A percentile compares a stretch with the other conserved stretches of the same genome.
These are phyloP conservation scores for Paraconiothyrium brasiliense DNA, from an alignment of 2,329 filamentous ascomycete genomes.

Conservation along the genomic window DNA sequence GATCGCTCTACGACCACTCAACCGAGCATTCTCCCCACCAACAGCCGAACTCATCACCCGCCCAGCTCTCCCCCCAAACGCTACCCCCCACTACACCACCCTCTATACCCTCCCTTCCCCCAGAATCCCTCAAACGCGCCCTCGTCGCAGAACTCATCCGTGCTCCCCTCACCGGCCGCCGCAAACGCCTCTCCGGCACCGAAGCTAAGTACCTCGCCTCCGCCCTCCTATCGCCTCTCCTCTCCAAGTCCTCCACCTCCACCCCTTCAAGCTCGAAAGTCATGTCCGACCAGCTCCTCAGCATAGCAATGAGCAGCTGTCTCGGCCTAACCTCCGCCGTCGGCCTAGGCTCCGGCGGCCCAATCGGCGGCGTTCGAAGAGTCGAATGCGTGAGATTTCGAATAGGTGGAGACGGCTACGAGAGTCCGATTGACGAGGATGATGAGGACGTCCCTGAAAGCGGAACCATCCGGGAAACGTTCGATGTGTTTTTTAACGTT, in stretches of 20 bases:
- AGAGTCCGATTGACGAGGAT: constrained; percentile 53
- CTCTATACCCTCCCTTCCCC: constrained; percentile 36
- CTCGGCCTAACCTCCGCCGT: constrained; percentile 48
- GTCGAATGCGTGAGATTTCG: constrained; percentile 55
- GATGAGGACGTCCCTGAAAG: constrained; percentile 39
- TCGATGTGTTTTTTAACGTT: constrained; percentile 56
- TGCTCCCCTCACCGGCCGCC: constrained; percentile 53
- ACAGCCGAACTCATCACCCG: constrained; percentile 37
- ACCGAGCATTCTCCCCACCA: constrained; percentile 21
- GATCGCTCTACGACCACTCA: constrained; percentile 30
- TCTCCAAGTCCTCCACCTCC: constrained; percentile 37
- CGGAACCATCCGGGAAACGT: constrained; percentile 48
- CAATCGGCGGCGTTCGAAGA: constrained; percentile 46
- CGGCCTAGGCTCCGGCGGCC: constrained; percentile 48
- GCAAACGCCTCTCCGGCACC: constrained; percentile 54
- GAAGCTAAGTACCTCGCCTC: constrained; percentile 59
- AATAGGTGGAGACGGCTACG: constrained; percentile 51
- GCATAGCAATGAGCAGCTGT: constrained; percentile 55
- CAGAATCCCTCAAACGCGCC: constrained; percentile 56
- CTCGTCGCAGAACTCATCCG: constrained; percentile 59
- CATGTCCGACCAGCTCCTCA: constrained; percentile 48
- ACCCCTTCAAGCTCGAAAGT: constrained; percentile 35
- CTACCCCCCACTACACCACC: constrained; percentile 18
- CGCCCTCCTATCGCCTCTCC: constrained; percentile 52
- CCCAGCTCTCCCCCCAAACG: constrained; percentile 32